These are phyloP conservation scores for Microcyclospora tardicrescens DNA, from an alignment of 2,329 filamentous ascomycete genomes.

Conservation along the genomic window DNA sequence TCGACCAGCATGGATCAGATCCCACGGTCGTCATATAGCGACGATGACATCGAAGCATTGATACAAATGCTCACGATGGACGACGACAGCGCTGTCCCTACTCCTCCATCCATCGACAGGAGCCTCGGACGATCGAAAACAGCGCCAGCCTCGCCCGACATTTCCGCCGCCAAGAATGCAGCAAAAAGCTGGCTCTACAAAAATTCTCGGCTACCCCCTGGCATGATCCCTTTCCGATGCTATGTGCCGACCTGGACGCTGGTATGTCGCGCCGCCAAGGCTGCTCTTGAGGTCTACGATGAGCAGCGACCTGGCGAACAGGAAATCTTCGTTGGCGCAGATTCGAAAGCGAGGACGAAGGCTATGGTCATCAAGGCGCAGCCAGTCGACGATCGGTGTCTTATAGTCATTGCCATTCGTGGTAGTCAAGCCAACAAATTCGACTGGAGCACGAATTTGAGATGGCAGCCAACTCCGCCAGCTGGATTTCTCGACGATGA, in stretches of 20 bases:
- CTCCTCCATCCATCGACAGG: no score
- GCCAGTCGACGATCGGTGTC: slow-evolving; percentile 62
- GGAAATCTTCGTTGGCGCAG: slow-evolving; percentile 56
- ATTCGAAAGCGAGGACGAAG: slow-evolving; percentile 64
- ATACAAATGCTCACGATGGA: no score
- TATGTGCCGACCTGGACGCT: slow-evolving; percentile 66
- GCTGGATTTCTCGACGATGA: slow-evolving; percentile 61
- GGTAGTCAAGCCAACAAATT: slow-evolving; percentile 61
- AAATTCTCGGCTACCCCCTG: slow-evolving; percentile 59
- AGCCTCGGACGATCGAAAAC: no score
- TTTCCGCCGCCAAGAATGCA: no score
- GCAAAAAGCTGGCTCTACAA: slow-evolving; percentile 62
- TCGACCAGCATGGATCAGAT: no score
- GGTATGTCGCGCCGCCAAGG: slow-evolving; percentile 64
- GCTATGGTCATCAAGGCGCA: slow-evolving; percentile 76
- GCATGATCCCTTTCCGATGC: slow-evolving; percentile 55
- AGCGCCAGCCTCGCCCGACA: no score
- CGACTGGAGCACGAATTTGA: slow-evolving; percentile 78
- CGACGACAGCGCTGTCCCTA: no score
- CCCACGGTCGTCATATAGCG: no score
- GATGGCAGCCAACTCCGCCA: slow-evolving; percentile 53
- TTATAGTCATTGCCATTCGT: slow-evolving; percentile 72
- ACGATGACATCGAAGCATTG: no score
- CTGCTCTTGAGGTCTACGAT: slow-evolving; percentile 62
- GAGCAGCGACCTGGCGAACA: slow-evolving; percentile 49